Evolutionary conservation across 768 basidiomycete species (phyloP), one percentile per base, ranked within the genome.

Genomic region (Tephrocybe sp.): DNA sequence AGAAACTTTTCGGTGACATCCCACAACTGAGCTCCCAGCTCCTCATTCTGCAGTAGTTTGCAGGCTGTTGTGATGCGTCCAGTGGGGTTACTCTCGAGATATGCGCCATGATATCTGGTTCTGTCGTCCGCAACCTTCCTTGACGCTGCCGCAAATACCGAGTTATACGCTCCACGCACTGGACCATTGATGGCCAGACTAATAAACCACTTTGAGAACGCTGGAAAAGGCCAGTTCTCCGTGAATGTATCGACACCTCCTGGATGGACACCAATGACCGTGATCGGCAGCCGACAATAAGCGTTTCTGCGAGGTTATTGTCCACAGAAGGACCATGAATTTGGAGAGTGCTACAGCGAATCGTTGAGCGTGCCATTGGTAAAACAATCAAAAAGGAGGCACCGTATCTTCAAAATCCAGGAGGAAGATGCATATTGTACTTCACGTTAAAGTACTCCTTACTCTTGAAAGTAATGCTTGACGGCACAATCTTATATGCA

Each of bases 301-400:
- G 18, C 62, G 74, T 28, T 67, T 68, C 50, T 85, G 81, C 15
- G 86, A 65, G 54, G 77, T 71, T 24, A 69, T 74, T 1, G 73
- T 75, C 53, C 73, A 82, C 15, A 85, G 68, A 25, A 78, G 63
- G 43, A 71, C 72, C 15, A 76, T 73, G n/a, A 84, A 63, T 60
- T 86, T 85, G 41, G 78, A 68, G 30, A 73, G 62, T 0, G 61
- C 85, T 84, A n/a, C 6, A 26, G 6, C 23, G 17, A 24, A 23
- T 38, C 15, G 12, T 4, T 25, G n/a, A 23, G 3, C 28, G 28
- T 10, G 2, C 25, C 14, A 24, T 11, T 24, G 14, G 9, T 30
- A 11, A 11, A 30, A 30, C 12, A 9, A 41, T 34, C 14, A 28
- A 38, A 39, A 33, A 3, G 41, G 17, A 54, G 62, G 23, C 55